phyloP scores from a whole-genome alignment of 2,329 filamentous ascomycete genomes.

The Penicillium sp. region DNA sequence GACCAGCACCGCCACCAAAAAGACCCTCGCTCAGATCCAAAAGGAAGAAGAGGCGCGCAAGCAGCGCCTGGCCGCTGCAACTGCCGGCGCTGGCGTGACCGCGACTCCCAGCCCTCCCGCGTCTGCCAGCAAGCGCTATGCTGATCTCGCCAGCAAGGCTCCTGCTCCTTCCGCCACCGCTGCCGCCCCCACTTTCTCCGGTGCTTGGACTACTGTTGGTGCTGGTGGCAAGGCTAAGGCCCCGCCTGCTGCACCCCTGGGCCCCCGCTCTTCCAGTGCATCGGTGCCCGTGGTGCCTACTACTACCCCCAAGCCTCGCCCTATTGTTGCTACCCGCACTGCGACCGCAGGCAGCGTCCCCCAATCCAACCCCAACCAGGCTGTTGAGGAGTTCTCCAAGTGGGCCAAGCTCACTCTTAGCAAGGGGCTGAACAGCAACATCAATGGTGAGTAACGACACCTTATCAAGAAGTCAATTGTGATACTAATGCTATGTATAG shows the following conservation, averaged over 20 bases:
- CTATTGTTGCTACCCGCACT: slow-evolving; percentile 50
- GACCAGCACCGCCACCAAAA: slow-evolving; percentile 59
- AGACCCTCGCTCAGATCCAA: slow-evolving; percentile 93
- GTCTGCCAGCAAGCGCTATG: slow-evolving; percentile 77
- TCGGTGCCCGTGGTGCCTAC: slow-evolving; percentile 40
- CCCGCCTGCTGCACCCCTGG: slow-evolving; percentile 51
- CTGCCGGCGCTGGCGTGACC: slow-evolving; percentile 47
- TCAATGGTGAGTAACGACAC: slow-evolving; percentile 56
- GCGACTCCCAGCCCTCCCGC: slow-evolving; percentile 45
- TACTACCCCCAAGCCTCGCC: slow-evolving; percentile 53
- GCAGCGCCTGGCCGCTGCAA: slow-evolving; percentile 62
- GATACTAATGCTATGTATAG: slow-evolving; percentile 42
- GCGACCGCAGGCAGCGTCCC: slow-evolving; percentile 47
- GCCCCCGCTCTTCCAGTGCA: slow-evolving; percentile 49
- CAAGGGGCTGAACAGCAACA: slow-evolving; percentile 67
- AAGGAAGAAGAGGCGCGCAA: slow-evolving; percentile 92
- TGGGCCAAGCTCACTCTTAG: slow-evolving; percentile 81
- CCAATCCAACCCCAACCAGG: slow-evolving; percentile 53
- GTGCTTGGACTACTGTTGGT: slow-evolving; percentile 92
- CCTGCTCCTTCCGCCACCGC: slow-evolving; percentile 43
- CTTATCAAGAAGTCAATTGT: slow-evolving; percentile 31
- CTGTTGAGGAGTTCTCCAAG: slow-evolving; percentile 89
- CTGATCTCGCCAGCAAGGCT: slow-evolving; percentile 84
- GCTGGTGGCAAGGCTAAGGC: slow-evolving; percentile 88
- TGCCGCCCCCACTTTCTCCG: slow-evolving; percentile 41